These are phyloP conservation scores for Calycina herbarum DNA, from an alignment of 2,329 filamentous ascomycete species.

Conservation along the genomic window DNA sequence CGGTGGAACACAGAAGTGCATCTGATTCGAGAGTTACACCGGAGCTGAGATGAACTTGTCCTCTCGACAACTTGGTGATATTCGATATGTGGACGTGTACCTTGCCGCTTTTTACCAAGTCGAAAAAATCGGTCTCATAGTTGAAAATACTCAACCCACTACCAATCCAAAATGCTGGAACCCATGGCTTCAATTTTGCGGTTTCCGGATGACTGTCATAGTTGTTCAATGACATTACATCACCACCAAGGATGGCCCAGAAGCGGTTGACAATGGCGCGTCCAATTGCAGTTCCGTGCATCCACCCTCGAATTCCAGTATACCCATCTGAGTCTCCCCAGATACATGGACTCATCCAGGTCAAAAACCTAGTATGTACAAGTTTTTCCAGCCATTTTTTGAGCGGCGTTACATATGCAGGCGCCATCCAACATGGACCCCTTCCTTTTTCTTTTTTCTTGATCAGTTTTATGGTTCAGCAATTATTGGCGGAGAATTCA, in stretches of 20 bases:
- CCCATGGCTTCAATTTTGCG: constrained; percentile 55
- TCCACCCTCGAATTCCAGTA: constrained; percentile 51
- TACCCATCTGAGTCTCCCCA: constrained; percentile 68
- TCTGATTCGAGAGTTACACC: constrained; percentile 50
- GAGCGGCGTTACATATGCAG: constrained; percentile 64
- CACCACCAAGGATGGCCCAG: constrained; percentile 57
- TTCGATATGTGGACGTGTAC: constrained; percentile 55
- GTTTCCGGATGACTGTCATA: constrained; percentile 55
- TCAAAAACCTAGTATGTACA: constrained; percentile 64
- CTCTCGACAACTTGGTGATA: constrained; percentile 46
- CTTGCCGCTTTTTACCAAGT: constrained; percentile 52
- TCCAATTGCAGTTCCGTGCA: constrained; percentile 59
- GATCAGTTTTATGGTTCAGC: background rate
- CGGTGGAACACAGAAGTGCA: constrained; percentile 56
- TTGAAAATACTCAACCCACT: constrained; percentile 60
- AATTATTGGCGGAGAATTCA: too few relatives aligned
- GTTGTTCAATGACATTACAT: constrained; percentile 53
- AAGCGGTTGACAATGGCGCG: constrained; percentile 56
- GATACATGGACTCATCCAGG: constrained; percentile 73
- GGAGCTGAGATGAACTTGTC: constrained; percentile 52
- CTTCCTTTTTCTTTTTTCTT: constrained; percentile 45
- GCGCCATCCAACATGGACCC: constrained; percentile 59
- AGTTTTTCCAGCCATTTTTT: constrained; percentile 69
- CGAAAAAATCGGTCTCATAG: constrained; percentile 58
- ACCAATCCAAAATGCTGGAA: constrained; percentile 51